These are phyloP conservation scores for Claviceps quebecensis DNA, from an alignment of 2,329 filamentous ascomycete species.

Conservation along the genomic window DNA sequence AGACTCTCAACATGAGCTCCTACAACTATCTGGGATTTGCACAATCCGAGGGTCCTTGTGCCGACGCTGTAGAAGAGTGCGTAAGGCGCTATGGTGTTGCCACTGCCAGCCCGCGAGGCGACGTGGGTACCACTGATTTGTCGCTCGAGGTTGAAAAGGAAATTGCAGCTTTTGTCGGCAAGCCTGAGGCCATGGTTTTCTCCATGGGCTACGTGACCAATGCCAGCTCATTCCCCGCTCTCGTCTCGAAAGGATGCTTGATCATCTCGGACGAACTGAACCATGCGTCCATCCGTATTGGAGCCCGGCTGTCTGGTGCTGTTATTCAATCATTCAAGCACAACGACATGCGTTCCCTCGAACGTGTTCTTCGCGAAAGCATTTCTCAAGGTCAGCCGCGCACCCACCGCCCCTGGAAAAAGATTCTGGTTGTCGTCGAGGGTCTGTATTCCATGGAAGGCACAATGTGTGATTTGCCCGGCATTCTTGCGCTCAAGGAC, in stretches of 20 bases:
- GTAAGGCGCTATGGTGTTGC: conserved; percentile 78
- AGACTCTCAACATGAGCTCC: conserved; percentile 96
- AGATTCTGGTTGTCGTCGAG: conserved; percentile 92
- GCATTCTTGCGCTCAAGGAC: conserved; percentile 71
- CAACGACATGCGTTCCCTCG: conserved; percentile 84
- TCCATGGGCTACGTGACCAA: conserved; percentile 99
- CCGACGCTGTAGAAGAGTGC: conserved; percentile 77
- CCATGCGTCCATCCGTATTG: conserved; percentile 93
- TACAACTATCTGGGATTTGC: conserved; percentile 99
- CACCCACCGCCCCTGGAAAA: conserved; percentile 98
- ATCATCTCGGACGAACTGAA: conserved; percentile 96
- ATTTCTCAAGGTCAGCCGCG: conserved; percentile 95
- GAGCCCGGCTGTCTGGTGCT: conserved; percentile 82
- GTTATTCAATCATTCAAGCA: conserved; percentile 96
- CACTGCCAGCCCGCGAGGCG: conserved; percentile 65
- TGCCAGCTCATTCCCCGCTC: conserved; percentile 76
- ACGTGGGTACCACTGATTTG: conserved; percentile 77
- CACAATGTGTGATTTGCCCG: conserved; percentile 95
- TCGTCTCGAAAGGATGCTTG: conserved; percentile 84
- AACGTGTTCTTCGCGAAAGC: conserved; percentile 72
- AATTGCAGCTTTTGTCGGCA: conserved; percentile 84
- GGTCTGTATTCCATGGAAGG: conserved; percentile 99
- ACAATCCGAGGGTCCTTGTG: conserved; percentile 92
- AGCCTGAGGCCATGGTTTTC: conserved; percentile 89
- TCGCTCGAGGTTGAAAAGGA: conserved; percentile 80